Base-by-base conservation (phyloP, 139 green algal genomes). In the Axilococcus clingmanii region DNA sequence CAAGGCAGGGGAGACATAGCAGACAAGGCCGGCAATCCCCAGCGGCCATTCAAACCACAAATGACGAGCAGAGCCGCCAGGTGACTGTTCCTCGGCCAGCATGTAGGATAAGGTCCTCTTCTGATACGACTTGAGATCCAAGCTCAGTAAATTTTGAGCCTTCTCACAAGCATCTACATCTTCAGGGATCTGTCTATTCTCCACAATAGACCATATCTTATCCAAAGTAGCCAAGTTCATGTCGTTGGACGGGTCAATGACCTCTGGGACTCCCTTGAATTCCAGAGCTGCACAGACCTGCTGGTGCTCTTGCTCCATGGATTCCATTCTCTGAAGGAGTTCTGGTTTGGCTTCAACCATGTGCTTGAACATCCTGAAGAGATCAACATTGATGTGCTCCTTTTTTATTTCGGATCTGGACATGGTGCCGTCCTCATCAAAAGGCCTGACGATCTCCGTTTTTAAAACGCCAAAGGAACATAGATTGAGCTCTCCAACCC, bases 81-180 rank as follows among this genome's bases (percentile, higher is more conserved):
- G 25, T 3, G 49, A 29, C 20, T 9, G 45, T 48, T 68, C 60
- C 40, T 62, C 43, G 1, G 5, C 2, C 20, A 61, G 52, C 46
- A 66, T 58, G 44, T 48, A 52, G 14, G 29, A 42, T 36, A 66
- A 28, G 4, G 58, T 31, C 14, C 37, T 34, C 1, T 40, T 52
- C 58, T 66, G 58, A 33, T 54, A 57, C 5, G 28, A 15, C 2
- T 35, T 37, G n/a, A n/a, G n/a, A n/a, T n/a, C n/a, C 33, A 59
- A 36, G 36, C 40, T 37, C 27, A 59, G 4, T n/a, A 9, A 11
- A 19, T 37, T 20, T 8, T 38, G 17, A 11, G 12, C 45, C 11
- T 33, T 6, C 12, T 16, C 40, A 11, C 16, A n/a, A 33, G 29
- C 45, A 23, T 38, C 30, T 19, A 53, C 14, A 37, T 16, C 45